Evolutionary conservation across 1,284 basidiomycete genomes (phyloP), one percentile per base, ranked within the genome.

Genomic region (Spongispora temasekensis): DNA sequence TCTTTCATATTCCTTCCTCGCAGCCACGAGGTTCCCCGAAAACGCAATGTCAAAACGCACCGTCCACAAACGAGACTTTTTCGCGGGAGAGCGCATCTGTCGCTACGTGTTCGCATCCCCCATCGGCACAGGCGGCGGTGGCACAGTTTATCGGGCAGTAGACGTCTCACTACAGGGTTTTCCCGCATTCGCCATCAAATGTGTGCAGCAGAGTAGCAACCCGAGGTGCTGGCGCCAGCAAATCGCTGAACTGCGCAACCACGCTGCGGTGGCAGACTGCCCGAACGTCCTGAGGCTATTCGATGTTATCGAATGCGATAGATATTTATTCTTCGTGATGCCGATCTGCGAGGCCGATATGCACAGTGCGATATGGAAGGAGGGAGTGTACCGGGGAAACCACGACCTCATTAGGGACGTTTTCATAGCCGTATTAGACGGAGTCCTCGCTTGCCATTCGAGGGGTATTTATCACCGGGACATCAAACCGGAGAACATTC

Each of bases 401-500:
- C 82, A 85, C 61, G 70, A 68, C 4, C 81, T 89, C 62, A 84
- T 91, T 73, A 87, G 83, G 69, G 71, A 72, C 40, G 82, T 84
- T 25, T 92, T 92, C 71, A 65, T 89, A 54, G 87, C 93, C 70
- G 83, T 96, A 62, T 77, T 95, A 67, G 90, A 93, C 63, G 91
- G 91, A 1, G 86, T 95, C 54, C 80, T 89, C 51, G 84, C 89
- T 69, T 86, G 82, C 71, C 89, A 93, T 71, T 75, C 77, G 27
- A 78, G 83, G 35, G 86, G 87, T 57, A 86, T 96, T 66, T 94
- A 83, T 71, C 94, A 95, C 76, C 88, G 94, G 30, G 93, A 95
- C 70, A 81, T 96, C 69, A 95, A 95, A 72, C 94, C 93, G 2
- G 93, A 94, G 71, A 96, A 95, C 74, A 89, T 96, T 56, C 79